A percentile compares a stretch with the other conserved stretches of the same genome.
These are phyloP conservation scores for Leccinellum luteum DNA, from an alignment of 768 basidiomycete genomes.

Conservation along the genomic window DNA sequence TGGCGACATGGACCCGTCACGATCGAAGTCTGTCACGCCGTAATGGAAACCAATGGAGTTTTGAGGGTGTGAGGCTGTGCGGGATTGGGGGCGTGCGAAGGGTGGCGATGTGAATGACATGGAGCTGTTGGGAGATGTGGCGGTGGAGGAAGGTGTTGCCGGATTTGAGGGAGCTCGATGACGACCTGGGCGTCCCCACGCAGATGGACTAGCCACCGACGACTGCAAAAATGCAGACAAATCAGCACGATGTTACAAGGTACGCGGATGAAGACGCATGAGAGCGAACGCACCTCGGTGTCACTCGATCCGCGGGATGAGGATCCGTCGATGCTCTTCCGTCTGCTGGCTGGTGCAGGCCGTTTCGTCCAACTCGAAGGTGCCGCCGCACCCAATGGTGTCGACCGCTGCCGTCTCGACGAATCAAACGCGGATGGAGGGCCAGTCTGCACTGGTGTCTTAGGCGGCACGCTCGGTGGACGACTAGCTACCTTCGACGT, in stretches of 20 bases:
- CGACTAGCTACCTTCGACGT: slow-evolving; percentile 45
- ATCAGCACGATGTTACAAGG: slow-evolving; percentile 9
- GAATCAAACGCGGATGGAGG: slow-evolving; percentile 63
- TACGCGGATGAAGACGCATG: not conserved
- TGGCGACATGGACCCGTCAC: slow-evolving; percentile 24
- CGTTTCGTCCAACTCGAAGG: slow-evolving; percentile 79
- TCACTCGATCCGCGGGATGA: slow-evolving; percentile 54
- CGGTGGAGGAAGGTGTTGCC: slow-evolving; percentile 34
- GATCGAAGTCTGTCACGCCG: slow-evolving; percentile 39
- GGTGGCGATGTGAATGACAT: slow-evolving; percentile 42
- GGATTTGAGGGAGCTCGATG: slow-evolving; percentile 74
- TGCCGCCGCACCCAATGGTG: slow-evolving; percentile 54
- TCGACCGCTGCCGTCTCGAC: slow-evolving; percentile 65
- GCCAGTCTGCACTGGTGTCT: slow-evolving; percentile 41
- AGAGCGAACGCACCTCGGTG: slow-evolving; percentile 55
- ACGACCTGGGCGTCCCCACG: slow-evolving; percentile 48
- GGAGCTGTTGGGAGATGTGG: slow-evolving; percentile 41
- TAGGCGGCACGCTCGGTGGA: slow-evolving; percentile 58
- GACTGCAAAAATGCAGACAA: slow-evolving; percentile 28
- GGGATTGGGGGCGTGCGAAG: slow-evolving; percentile 64
- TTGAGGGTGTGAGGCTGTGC: slow-evolving; percentile 50
- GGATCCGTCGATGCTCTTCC: slow-evolving; percentile 69
- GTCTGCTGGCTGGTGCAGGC: slow-evolving; percentile 61
- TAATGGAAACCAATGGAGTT: slow-evolving; percentile 42
- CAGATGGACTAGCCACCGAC: slow-evolving; percentile 36